Conservation (phyloP, 179 eudicot genomes). For the Actinidia arguta region DNA sequence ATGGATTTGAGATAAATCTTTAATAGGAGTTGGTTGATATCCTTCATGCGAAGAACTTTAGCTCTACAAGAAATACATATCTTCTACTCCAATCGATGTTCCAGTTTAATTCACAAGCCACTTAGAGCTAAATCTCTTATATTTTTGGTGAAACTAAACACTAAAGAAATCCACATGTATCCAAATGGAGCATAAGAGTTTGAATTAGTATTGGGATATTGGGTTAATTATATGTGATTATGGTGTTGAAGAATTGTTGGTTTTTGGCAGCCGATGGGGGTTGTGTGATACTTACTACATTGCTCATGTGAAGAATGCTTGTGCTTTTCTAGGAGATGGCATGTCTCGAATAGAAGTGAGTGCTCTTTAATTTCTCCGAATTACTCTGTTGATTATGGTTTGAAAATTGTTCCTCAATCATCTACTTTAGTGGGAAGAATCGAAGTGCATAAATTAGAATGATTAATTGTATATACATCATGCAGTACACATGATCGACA, state of each 20-base stretch:
- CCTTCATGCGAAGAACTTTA: too few species aligned
- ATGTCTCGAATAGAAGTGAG: constrained; percentile 95
- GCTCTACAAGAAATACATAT: too few species aligned
- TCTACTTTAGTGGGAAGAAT: background rate
- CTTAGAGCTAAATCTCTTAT: too few species aligned
- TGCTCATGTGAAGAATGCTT: constrained; percentile 95
- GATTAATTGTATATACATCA: too few species aligned
- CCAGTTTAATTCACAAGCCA: too few species aligned
- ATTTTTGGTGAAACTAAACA: too few species aligned
- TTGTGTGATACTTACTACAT: constrained; percentile 92
- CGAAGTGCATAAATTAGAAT: background rate
- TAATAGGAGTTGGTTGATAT: too few species aligned
- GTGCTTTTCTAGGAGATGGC: constrained; percentile 97
- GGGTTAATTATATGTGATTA: background rate
- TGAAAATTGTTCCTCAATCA: background rate
- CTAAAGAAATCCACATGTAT: background rate
- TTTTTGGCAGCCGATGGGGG: constrained; percentile 77
- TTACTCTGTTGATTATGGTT: background rate
- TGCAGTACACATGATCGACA: too few species aligned
- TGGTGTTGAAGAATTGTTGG: constrained; percentile 8
- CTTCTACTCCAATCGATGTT: too few species aligned
- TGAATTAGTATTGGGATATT: background rate
- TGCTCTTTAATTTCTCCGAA: constrained; percentile 1
- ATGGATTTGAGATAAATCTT: too few species aligned
- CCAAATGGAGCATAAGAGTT: background rate